Conservation (phyloP, 495 filamentous ascomycete species). For the Neurospora sp. region DNA sequence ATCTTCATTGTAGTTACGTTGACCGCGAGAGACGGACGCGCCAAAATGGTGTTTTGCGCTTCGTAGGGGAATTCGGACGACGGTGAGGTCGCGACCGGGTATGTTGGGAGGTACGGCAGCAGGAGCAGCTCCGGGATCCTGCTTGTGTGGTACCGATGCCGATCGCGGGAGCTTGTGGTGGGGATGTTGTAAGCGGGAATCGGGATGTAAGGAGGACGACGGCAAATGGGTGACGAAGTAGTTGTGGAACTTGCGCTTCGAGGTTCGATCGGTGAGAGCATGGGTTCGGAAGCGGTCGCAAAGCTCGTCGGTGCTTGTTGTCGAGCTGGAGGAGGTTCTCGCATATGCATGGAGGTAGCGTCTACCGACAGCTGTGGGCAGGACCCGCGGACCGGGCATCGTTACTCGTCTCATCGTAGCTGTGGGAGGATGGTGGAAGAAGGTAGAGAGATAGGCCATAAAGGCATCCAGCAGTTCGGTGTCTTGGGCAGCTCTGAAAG, state of each 20-base stretch:
- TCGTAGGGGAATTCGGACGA: slow-evolving; percentile 93
- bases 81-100: slow-evolving; percentile 69
- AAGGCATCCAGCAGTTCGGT: slow-evolving; percentile 26
- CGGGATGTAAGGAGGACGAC: slow-evolving; percentile 85
- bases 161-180: slow-evolving; percentile 77
- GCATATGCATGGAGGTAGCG: slow-evolving; percentile 9
- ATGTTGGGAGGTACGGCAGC: slow-evolving; percentile 47
- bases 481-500: background rate
- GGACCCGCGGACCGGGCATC: slow-evolving; percentile 6
- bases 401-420: background rate
- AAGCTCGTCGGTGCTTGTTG: background rate
- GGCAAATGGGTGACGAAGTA: slow-evolving; percentile 96
- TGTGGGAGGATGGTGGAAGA: slow-evolving; percentile 28
- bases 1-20: slow-evolving; percentile 83
- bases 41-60: slow-evolving; percentile 97
- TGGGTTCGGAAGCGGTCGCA: slow-evolving; percentile 1
- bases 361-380: slow-evolving; percentile 8
- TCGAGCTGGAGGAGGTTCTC: slow-evolving; percentile 3
- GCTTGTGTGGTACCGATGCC: slow-evolving; percentile 70
- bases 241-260: slow-evolving; percentile 67
- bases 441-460: slow-evolving; percentile 37
- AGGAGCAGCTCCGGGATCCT: slow-evolving; percentile 40
- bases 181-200: slow-evolving; percentile 52
- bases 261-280: slow-evolving; percentile 2
- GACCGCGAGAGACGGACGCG: slow-evolving; percentile 65